Conservation (phyloP, 2,329 filamentous ascomycete genomes). For the Alternaria burnsii region DNA sequence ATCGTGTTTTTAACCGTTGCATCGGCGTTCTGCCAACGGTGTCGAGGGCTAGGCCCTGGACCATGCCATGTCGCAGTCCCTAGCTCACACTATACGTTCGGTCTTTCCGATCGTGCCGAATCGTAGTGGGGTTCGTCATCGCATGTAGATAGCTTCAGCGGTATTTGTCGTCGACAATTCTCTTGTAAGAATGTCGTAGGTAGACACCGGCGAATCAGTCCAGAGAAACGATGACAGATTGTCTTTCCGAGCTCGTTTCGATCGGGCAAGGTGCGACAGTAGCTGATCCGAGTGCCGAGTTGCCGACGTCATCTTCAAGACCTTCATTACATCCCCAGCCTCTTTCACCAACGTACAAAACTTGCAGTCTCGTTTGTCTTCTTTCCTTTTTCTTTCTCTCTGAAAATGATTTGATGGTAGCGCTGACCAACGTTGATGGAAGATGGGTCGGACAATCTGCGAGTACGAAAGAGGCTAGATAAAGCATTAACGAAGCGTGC, state of each 20-base stretch:
- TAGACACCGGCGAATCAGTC: not conserved
- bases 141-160: not conserved
- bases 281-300: not conserved
- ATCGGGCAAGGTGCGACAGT: slow-evolving; percentile 9
- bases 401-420: not conserved
- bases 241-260: slow-evolving; percentile 15
- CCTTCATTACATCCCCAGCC: not conserved
- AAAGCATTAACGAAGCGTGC: not conserved
- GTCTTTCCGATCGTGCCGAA: slow-evolving; percentile 7
- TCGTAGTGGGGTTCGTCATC: not conserved
- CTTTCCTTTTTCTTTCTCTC: not conserved
- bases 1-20: slow-evolving; percentile 12
- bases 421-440: not conserved
- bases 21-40: slow-evolving; percentile 10
- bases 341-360: not conserved
- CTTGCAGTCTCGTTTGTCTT: not conserved
- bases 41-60: slow-evolving; percentile 1
- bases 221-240: not conserved
- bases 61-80: not conserved
- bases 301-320: slow-evolving; percentile 2
- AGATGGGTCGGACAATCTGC: not conserved
- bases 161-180: not conserved
- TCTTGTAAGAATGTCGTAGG: not conserved
- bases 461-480: not conserved
- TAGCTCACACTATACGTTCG: slow-evolving; percentile 3